Conservation (phyloP, 805 yeast species). For the Wickerhamiella parazyma region DNA sequence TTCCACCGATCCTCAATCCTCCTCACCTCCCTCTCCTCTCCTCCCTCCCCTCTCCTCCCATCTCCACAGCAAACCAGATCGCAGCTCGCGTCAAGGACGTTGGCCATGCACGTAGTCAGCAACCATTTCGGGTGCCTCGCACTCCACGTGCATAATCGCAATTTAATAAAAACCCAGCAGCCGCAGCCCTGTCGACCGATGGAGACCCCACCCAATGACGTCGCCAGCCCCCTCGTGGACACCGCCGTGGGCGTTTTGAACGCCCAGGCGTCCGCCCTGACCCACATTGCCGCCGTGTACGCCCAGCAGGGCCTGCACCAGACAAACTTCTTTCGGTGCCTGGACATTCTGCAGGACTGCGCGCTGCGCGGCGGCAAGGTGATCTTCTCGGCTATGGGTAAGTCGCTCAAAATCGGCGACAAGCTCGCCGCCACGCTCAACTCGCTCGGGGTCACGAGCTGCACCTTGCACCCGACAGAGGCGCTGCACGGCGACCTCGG, state of each 20-base stretch:
- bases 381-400: constrained; percentile 73
- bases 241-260: constrained; percentile 25
- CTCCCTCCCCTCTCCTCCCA: no score
- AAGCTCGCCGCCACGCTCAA: constrained; percentile 73
- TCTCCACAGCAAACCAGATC: no score
- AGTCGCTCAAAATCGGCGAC: constrained; percentile 63
- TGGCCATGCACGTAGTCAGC: no score
- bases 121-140: no score
- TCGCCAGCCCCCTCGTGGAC: constrained; percentile 22
- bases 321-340: constrained; percentile 21
- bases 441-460: constrained; percentile 59
- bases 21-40: no score
- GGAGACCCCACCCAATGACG: constrained; percentile 8
- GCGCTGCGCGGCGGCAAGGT: constrained; percentile 48
- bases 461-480: constrained; percentile 65
- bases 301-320: constrained; percentile 18
- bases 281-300: constrained; percentile 22
- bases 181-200: not conserved
- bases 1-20: no score
- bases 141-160: constrained; percentile 1
- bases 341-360: constrained; percentile 28
- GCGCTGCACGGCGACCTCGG: constrained; percentile 90
- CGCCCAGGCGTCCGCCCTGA: constrained; percentile 28
- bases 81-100: no score
- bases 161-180: not conserved